Conservation (phyloP, 345 rosid species). For the Syzygium jambos region DNA sequence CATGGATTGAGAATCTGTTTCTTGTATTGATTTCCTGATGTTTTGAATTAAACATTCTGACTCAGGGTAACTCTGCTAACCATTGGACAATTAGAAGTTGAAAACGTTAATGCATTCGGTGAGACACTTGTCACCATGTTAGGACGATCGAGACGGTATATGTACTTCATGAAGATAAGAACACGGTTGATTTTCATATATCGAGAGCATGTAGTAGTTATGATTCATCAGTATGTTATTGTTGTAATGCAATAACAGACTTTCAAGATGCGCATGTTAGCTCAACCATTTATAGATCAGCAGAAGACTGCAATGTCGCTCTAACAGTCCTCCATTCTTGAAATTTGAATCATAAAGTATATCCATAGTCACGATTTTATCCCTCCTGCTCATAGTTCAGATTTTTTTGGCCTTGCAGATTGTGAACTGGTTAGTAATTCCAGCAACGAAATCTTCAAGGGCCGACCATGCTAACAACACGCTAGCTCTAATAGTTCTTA, state of each 20-base stretch:
- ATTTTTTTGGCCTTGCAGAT: conserved; percentile 30
- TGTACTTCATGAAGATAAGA: not conserved
- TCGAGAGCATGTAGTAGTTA: not conserved
- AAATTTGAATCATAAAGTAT: not conserved
- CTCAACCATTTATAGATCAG: not conserved
- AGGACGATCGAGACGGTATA: not conserved
- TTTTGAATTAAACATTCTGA: not conserved
- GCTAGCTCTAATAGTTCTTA: conserved; percentile 55
- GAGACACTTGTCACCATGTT: not conserved
- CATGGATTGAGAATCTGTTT: not conserved
- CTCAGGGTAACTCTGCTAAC: not conserved
- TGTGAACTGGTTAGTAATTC: conserved; percentile 63
- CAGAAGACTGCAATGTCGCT: not conserved
- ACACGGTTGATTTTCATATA: not conserved
- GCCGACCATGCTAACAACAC: conserved; percentile 63
- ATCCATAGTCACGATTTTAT: not conserved
- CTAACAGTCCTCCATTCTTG: not conserved
- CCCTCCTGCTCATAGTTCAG: not conserved
- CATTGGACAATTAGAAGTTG: not conserved
- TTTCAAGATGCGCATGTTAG: not conserved
- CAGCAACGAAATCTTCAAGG: conserved; percentile 36
- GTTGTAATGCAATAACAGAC: not conserved
- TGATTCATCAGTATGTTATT: not conserved
- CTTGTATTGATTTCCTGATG: not conserved
- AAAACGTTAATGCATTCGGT: not conserved